phyloP scores from a whole-genome alignment of 306 rosid species.

The Mimosa pudica region DNA sequence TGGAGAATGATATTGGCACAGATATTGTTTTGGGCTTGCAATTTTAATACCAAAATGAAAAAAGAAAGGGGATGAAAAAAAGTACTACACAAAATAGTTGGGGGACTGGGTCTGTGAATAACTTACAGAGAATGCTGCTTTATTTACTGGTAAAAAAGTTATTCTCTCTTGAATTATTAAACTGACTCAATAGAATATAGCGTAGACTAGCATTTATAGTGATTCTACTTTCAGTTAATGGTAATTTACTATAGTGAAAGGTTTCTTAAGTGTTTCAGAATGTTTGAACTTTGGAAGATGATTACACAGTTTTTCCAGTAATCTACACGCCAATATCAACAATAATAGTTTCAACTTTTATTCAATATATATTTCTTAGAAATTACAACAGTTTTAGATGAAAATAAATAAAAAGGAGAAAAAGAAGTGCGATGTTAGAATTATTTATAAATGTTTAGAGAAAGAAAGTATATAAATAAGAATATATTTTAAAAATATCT shows the following conservation, averaged over 20 bases:
- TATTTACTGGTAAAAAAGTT: background rate
- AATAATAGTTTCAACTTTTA: too few species aligned
- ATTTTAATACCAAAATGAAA: background rate
- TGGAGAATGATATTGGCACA: background rate
- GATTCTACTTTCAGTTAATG: background rate
- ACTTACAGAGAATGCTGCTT: background rate
- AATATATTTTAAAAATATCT: too few species aligned
- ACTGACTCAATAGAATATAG: background rate
- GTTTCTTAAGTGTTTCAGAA: background rate
- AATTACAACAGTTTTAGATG: too few species aligned
- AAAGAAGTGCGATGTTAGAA: too few species aligned
- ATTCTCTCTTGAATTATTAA: background rate
- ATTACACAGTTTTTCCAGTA: too few species aligned
- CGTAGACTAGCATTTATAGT: background rate
- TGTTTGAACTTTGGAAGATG: background rate
- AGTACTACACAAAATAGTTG: background rate
- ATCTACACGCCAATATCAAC: too few species aligned
- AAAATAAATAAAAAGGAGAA: too few species aligned
- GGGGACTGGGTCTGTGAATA: background rate
- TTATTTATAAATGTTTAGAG: too few species aligned
- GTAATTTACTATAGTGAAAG: background rate
- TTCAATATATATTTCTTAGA: too few species aligned
- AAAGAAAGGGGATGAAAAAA: background rate
- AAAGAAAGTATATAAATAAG: too few species aligned
- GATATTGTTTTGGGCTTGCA: background rate